phyloP scores from a whole-genome alignment of 768 basidiomycete species.

The Trametes elegans region DNA sequence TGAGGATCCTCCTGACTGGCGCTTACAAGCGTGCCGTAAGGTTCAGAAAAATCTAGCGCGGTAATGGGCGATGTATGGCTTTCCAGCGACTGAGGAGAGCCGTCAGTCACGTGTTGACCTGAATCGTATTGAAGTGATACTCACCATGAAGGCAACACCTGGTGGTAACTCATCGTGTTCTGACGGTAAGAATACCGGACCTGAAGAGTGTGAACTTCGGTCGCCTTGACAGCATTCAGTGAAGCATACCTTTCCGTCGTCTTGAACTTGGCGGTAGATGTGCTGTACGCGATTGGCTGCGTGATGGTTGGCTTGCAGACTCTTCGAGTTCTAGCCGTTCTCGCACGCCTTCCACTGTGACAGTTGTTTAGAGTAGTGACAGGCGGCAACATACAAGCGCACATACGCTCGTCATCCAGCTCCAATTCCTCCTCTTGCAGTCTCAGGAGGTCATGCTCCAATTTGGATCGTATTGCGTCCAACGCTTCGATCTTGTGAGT shows the following conservation, averaged over 20 bases:
- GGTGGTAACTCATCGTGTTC: constrained; percentile 95
- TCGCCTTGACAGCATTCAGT: too few relatives aligned
- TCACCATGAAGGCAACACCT: constrained; percentile 96
- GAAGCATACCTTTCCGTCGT: constrained; percentile 56
- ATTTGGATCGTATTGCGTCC: constrained; percentile 72
- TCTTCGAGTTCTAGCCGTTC: constrained; percentile 80
- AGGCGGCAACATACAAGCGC: background rate
- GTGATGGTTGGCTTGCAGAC: constrained; percentile 32
- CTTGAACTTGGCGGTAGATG: constrained; percentile 61
- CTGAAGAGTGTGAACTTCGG: constrained; percentile 36
- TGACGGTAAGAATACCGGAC: constrained; percentile 94
- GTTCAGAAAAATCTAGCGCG: constrained; percentile 93
- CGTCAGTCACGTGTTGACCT: constrained; percentile 12
- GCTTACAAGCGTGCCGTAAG: constrained; percentile 91
- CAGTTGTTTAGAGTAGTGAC: constrained; percentile 3
- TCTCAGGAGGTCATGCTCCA: constrained; percentile 81
- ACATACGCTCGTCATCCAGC: constrained; percentile 91
- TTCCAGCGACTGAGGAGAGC: constrained; percentile 64
- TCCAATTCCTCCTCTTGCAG: constrained; percentile 95
- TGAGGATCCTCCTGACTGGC: constrained; percentile 83
- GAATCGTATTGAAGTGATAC: constrained; percentile 5
- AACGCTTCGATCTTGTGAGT: constrained; percentile 86
- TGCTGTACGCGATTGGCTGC: constrained; percentile 31
- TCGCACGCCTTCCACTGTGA: constrained; percentile 81
- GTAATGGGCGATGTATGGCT: constrained; percentile 81